Evolutionary conservation across 208 protist species (phyloP), one percentile per base, ranked within the genome.

Genomic region (Tritrichomonas foetus): DNA sequence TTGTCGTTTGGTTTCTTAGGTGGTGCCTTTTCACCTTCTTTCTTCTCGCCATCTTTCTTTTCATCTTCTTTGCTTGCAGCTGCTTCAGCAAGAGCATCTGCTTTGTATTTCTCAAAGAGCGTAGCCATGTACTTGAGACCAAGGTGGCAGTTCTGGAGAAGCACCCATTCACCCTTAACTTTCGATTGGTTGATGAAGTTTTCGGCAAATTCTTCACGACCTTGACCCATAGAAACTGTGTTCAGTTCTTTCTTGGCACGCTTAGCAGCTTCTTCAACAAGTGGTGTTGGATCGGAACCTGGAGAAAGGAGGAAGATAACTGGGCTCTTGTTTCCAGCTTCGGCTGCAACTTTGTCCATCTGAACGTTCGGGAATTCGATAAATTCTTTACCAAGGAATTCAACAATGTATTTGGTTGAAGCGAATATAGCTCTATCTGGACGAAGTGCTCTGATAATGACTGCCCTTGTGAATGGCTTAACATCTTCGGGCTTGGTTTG

Each of bases 201-300:
- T 95, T 98, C 98, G n/a, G 96, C 96, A 33, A 94, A 47, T 16
- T 94, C 92, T 96, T 99, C 98, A 97, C 99, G 98, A 13, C 98
- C 98, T 95, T 99, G 98, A 64, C 98, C 98, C 98, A 99, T 99
- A 39, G 98, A 99, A 94, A 99, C 98, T 9, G 66, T 41, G 30
- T 93, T 25, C 3, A 97, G n/a, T 9, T 94, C 69, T n/a, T 95
- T 96, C 94, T 97, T 97, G 36, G 93, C 89, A 74, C 98, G 98
- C 96, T 98, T 99, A 13, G 97, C 97, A 49, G 98, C 96, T 1
- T 96, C 97, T 95, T 98, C 96, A 94, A 99, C 98, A 66, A 97
- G 95, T 50, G 95, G 97, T 27, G 98, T 99, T 57, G 98, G 98
- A 96, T 99, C 98, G 80, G 97, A 97, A 84, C 98, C 98, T 93